Conservation (phyloP, 371 early-diverging fungal species). For the Mortierella sp. region DNA sequence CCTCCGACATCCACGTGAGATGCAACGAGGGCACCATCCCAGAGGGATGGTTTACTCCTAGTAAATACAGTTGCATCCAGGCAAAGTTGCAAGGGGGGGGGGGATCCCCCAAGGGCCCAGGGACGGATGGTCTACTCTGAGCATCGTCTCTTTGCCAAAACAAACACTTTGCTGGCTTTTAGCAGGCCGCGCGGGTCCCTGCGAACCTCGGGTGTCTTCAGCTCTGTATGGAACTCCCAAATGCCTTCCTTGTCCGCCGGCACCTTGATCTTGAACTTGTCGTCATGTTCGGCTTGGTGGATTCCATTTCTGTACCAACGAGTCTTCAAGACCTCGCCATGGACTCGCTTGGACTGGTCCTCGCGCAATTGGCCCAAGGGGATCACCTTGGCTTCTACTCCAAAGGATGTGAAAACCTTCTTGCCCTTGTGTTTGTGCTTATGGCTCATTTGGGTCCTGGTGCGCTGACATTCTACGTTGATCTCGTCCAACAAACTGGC, state of each 20-base stretch:
- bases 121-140: too few species aligned
- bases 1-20: too few species aligned
- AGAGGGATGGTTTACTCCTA: too few species aligned
- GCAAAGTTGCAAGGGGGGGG: too few species aligned
- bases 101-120: too few species aligned
- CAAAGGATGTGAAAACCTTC: conserved; percentile 18
- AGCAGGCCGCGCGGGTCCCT: conserved; percentile 53
- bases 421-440: neutral
- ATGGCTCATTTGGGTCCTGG: too few species aligned
- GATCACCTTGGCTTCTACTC: conserved; percentile 38
- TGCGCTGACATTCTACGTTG: conserved; percentile 36
- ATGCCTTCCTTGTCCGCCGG: conserved; percentile 28
- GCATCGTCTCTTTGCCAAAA: conserved; percentile 25
- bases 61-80: too few species aligned
- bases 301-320: conserved; percentile 54
- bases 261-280: conserved; percentile 21
- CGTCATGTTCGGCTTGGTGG: conserved; percentile 29
- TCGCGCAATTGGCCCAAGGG: conserved; percentile 61
- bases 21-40: too few species aligned
- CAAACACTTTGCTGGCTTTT: conserved; percentile 49
- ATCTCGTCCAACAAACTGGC: conserved; percentile 63
- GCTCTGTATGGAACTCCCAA: conserved; percentile 53
- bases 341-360: conserved; percentile 30
- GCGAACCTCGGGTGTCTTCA: conserved; percentile 55
- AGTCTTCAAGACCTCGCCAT: conserved; percentile 36